Percentiles rank a stretch among this genome's conserved stretches.
Evolutionary conservation across 768 basidiomycete species (phyloP).

Genomic region (Termitomyces sp.): DNA sequence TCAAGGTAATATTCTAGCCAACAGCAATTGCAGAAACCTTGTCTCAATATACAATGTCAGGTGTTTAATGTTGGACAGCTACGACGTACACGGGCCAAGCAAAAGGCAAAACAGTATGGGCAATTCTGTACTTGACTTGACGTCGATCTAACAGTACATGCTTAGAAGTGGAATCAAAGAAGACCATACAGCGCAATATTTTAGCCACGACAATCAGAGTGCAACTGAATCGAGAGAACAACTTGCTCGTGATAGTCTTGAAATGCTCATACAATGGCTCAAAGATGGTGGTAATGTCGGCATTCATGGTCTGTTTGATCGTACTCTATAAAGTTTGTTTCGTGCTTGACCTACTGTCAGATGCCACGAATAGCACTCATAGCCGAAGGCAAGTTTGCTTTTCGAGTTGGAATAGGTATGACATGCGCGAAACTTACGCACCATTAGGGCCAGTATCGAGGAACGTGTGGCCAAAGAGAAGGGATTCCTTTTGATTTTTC

Average conservation of each 20-base stretch:
- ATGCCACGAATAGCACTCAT: slow-evolving; percentile 92
- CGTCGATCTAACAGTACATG: slow-evolving; percentile 1
- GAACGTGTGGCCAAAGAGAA: slow-evolving; percentile 82
- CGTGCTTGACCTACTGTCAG: slow-evolving; percentile 31
- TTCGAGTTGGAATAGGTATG: background rate
- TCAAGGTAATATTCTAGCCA: slow-evolving; percentile 53
- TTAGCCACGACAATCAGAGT: slow-evolving; percentile 79
- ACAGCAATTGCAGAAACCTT: background rate
- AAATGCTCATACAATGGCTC: slow-evolving; percentile 93
- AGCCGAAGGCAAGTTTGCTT: slow-evolving; percentile 50
- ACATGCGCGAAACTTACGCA: background rate
- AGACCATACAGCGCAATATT: slow-evolving; percentile 88
- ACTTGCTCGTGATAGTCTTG: slow-evolving; percentile 87
- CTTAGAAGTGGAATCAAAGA: slow-evolving; percentile 76
- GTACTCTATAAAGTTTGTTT: background rate
- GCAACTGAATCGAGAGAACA: slow-evolving; percentile 74
- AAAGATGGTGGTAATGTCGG: slow-evolving; percentile 95
- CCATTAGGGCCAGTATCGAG: slow-evolving; percentile 71
- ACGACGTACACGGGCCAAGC: slow-evolving; percentile 77
- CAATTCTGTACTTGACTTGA: background rate
- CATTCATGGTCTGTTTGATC: slow-evolving; percentile 70
- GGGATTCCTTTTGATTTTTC: slow-evolving; percentile 83
- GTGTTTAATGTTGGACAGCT: slow-evolving; percentile 99
- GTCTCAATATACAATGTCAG: slow-evolving; percentile 28
- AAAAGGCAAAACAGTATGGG: slow-evolving; percentile 68